These are phyloP conservation scores for Knufia fluminis DNA, from an alignment of 2,329 filamentous ascomycete species.

Conservation along the genomic window DNA sequence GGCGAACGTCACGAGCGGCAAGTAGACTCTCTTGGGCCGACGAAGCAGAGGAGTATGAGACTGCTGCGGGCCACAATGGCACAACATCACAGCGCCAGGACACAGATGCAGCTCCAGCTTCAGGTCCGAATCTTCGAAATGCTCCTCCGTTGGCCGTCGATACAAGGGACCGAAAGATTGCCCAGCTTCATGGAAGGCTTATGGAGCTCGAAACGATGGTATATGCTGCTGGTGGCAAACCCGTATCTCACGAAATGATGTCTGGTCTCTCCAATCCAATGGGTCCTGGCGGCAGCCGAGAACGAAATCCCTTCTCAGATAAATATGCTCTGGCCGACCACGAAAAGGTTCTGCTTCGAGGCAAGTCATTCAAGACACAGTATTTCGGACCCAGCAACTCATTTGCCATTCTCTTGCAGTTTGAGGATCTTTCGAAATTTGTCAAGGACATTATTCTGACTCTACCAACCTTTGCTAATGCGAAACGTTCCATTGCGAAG, in stretches of 20 bases:
- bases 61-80: constrained; percentile 13
- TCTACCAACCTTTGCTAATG: constrained; percentile 15
- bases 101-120: constrained; percentile 1
- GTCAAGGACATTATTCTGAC: constrained; percentile 19
- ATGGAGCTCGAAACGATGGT: constrained; percentile 15
- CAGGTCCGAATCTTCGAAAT: constrained; percentile 3
- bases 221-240: constrained; percentile 11
- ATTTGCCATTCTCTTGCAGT: constrained; percentile 20
- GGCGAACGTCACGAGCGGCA: background rate
- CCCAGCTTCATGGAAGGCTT: constrained; percentile 15
- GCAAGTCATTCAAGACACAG: constrained; percentile 21
- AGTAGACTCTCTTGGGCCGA: constrained; percentile 17
- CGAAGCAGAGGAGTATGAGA: constrained; percentile 18
- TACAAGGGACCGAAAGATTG: constrained; percentile 9
- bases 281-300: constrained; percentile 1
- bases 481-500: constrained; percentile 11
- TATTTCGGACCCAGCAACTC: constrained; percentile 22
- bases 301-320: constrained; percentile 4
- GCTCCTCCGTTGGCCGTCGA: background rate
- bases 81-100: background rate
- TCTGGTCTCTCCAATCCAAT: constrained; percentile 11
- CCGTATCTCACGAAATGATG: constrained; percentile 12
- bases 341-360: constrained; percentile 20
- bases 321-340: constrained; percentile 13
- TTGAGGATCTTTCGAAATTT: constrained; percentile 22